Evolutionary conservation across 805 yeast genomes (phyloP).

Genomic region (Saturnispora sanitii): DNA sequence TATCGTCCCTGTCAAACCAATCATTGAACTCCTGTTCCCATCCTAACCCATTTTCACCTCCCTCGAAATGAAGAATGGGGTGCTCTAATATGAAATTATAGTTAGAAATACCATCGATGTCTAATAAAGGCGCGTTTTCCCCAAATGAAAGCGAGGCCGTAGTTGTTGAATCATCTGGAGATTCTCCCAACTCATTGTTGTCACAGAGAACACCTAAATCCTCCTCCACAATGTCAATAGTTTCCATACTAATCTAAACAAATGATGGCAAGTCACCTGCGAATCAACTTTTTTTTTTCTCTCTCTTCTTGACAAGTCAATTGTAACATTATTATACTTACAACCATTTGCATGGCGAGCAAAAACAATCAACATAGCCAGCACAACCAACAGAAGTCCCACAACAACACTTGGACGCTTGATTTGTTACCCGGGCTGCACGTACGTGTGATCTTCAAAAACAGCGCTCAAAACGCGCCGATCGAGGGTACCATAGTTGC

Average conservation of each 20-base stretch:
- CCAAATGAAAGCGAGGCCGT: conserved; percentile 18
- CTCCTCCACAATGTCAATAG: conserved; percentile 12
- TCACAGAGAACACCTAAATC: conserved; percentile 24
- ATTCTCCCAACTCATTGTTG: conserved; percentile 25
- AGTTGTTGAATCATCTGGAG: conserved; percentile 24
- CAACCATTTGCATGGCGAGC: too few relatives aligned
- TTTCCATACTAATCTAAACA: too few relatives aligned
- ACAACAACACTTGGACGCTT: too few relatives aligned
- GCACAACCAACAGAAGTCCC: too few relatives aligned
- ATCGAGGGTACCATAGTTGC: too few relatives aligned
- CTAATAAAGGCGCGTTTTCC: conserved; percentile 19
- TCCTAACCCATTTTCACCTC: conserved; percentile 27
- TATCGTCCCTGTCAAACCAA: conserved; percentile 25
- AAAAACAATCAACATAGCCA: too few relatives aligned
- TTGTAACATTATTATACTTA: too few relatives aligned
- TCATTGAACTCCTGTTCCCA: conserved; percentile 32
- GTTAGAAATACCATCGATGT: conserved; percentile 27
- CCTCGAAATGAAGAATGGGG: conserved; percentile 36
- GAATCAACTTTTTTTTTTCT: not conserved
- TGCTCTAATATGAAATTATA: conserved; percentile 26
- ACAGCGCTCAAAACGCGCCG: too few relatives aligned
- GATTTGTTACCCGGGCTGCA: too few relatives aligned
- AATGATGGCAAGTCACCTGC: too few relatives aligned
- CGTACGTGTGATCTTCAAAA: too few relatives aligned
- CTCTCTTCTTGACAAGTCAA: too few relatives aligned